Evolutionary conservation across 768 basidiomycete species (phyloP), one percentile per base, ranked within the genome.

Genomic region (Strobilomyces dryophilus): DNA sequence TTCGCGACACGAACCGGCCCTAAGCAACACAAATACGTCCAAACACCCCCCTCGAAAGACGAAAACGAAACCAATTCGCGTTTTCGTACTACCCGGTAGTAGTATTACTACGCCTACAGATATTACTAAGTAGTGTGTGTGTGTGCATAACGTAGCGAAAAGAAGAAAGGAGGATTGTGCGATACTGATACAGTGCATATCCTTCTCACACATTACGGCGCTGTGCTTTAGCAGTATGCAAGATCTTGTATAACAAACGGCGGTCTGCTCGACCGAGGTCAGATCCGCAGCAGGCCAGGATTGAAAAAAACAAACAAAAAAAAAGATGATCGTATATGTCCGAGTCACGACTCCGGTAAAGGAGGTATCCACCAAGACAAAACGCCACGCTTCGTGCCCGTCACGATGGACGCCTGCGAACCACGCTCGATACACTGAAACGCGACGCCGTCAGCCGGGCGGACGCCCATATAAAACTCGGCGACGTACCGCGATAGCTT

Each of bases 341-440:
- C n/a, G n/a, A n/a, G n/a, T 69, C 54, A 63, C 60, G 65, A 64
- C 20, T 64, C 63, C 49, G 26, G 54, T 14, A 61, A 32, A 32
- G 71, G 67, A 10, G 67, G 68, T 49, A 57, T 73, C 82, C 82
- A 85, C 84, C 84, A 85, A 21, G 73, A 74, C 39, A 85, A 63
- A 32, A 73, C 67, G 1, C 84, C 84, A 17, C 73, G 62, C 59
- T 74, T 78, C 26, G 84, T 84, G 10, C 82, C 83, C 14, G 80
- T 83, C 11, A 85, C 64, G 45, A 85, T 72, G 57, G 73, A 74
- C 18, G 58, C 57, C 45, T 61, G 59, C 3, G 60, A 37, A 18
- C 68, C 62, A 11, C 78, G 78, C 62, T 82, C 79, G 64, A 76
- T 80, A 47, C 74, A 73, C 83, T 68, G 59, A 27, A 50, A 54